Percentiles rank a stretch among this genome's conserved stretches.
Evolutionary conservation across 768 basidiomycete species (phyloP).

Genomic region (Suillus decipiens): DNA sequence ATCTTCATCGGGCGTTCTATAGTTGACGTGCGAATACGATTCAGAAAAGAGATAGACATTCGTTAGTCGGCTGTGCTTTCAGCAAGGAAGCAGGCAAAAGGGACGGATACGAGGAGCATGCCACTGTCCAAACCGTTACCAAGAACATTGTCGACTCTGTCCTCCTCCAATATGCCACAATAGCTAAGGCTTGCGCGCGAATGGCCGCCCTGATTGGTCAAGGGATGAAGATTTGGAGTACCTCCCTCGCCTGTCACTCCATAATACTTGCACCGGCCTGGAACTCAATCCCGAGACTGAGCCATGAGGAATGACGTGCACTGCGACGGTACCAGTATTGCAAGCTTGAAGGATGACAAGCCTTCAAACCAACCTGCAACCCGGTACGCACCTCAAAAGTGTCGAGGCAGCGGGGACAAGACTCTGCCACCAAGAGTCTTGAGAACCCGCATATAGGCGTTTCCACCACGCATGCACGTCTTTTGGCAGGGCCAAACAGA

Average conservation of each 20-base stretch:
- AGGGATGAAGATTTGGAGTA: constrained; percentile 35
- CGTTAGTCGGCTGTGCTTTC: constrained; percentile 36
- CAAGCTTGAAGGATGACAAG: constrained; percentile 31
- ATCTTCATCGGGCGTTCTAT: constrained; percentile 98
- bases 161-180: constrained; percentile 23
- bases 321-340: constrained; percentile 25
- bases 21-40: constrained; percentile 30
- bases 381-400: constrained; percentile 27
- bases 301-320: constrained; percentile 28
- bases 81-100: constrained; percentile 41
- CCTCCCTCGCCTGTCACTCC: constrained; percentile 24
- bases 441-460: constrained; percentile 31
- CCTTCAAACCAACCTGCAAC: constrained; percentile 25
- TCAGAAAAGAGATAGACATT: constrained; percentile 34
- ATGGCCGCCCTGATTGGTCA: constrained; percentile 35
- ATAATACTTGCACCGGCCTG: constrained; percentile 34
- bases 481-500: constrained; percentile 22
- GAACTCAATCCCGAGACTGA: constrained; percentile 34
- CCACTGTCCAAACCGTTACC: constrained; percentile 29
- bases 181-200: constrained; percentile 27
- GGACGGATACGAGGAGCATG: constrained; percentile 42
- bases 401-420: constrained; percentile 31
- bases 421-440: constrained; percentile 28
- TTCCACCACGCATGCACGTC: constrained; percentile 10
- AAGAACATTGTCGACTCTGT: constrained; percentile 26